Evolutionary conservation across 2,329 filamentous ascomycete genomes (phyloP).

Genomic region (Boeremia lycopersici): DNA sequence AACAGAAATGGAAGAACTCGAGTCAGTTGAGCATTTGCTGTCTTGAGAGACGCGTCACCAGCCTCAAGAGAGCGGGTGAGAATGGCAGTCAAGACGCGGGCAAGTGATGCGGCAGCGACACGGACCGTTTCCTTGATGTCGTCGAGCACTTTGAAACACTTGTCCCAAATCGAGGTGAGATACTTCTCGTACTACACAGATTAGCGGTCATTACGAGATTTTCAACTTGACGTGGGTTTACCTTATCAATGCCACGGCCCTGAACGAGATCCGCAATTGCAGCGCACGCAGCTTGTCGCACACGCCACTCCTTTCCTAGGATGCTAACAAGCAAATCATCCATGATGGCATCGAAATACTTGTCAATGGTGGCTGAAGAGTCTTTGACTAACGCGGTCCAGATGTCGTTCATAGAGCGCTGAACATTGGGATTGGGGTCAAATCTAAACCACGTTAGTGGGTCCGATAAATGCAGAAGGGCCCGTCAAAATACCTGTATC

Average conservation of each 20-base stretch:
- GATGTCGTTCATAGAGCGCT: constrained; percentile 95
- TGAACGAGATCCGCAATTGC: constrained; percentile 88
- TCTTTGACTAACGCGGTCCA: constrained; percentile 97
- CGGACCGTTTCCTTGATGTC: constrained; percentile 94
- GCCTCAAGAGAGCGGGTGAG: constrained; percentile 85
- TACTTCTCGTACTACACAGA: constrained; percentile 73
- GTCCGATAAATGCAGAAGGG: too few relatives aligned
- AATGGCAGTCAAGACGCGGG: constrained; percentile 81
- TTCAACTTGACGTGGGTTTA: constrained; percentile 12
- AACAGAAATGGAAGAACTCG: constrained; percentile 90
- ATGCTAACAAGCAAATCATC: constrained; percentile 84
- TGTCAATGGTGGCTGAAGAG: constrained; percentile 73
- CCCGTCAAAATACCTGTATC: constrained; percentile 65
- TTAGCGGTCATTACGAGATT: constrained; percentile 9
- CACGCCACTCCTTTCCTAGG: constrained; percentile 89
- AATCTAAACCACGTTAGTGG: constrained; percentile 58
- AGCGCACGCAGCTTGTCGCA: constrained; percentile 87
- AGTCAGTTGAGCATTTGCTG: constrained; percentile 78
- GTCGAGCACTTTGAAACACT: constrained; percentile 88
- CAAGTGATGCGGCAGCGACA: constrained; percentile 78
- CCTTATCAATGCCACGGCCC: constrained; percentile 66
- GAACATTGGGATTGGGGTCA: constrained; percentile 91
- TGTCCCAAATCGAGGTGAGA: constrained; percentile 82
- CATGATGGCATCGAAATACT: constrained; percentile 88
- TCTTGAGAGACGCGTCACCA: constrained; percentile 68